Evolutionary conservation across 1,139 yeast genomes (phyloP).

Genomic region (Blastobotrys niveus): DNA sequence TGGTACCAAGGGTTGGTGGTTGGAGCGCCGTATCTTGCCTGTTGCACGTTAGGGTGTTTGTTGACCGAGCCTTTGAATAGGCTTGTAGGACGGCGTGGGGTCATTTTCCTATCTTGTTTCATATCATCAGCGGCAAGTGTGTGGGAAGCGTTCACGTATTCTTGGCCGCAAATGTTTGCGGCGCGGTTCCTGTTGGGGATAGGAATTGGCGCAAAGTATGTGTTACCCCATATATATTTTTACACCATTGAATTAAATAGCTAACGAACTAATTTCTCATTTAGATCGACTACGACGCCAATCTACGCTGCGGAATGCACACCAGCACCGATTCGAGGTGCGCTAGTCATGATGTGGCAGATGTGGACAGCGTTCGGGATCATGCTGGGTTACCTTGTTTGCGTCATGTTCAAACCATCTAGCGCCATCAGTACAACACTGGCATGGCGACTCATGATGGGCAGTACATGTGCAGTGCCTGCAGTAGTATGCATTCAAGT

Average conservation of each 20-base stretch:
- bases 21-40: slow-evolving; percentile 76
- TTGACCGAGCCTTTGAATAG: slow-evolving; percentile 62
- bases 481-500: slow-evolving; percentile 6
- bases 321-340: slow-evolving; percentile 72
- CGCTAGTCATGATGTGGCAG: slow-evolving; percentile 85
- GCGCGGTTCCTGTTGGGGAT: slow-evolving; percentile 69
- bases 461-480: slow-evolving; percentile 39
- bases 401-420: slow-evolving; percentile 52
- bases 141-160: slow-evolving; percentile 69
- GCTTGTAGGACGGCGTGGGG: slow-evolving; percentile 64
- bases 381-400: slow-evolving; percentile 70
- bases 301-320: slow-evolving; percentile 77
- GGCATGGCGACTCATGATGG: slow-evolving; percentile 58
- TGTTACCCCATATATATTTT: slow-evolving; percentile 80
- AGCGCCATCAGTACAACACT: slow-evolving; percentile 43
- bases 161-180: slow-evolving; percentile 71
- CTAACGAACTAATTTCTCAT: no score
- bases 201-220: slow-evolving; percentile 75
- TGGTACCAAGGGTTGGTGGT: slow-evolving; percentile 73
- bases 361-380: slow-evolving; percentile 84
- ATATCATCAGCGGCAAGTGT: slow-evolving; percentile 64
- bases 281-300: no score
- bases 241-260: no score
- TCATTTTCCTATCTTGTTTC: slow-evolving; percentile 61
- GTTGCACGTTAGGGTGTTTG: slow-evolving; percentile 69